Conservation (phyloP, 2,329 filamentous ascomycete genomes). For the Fusarium nurragi region DNA sequence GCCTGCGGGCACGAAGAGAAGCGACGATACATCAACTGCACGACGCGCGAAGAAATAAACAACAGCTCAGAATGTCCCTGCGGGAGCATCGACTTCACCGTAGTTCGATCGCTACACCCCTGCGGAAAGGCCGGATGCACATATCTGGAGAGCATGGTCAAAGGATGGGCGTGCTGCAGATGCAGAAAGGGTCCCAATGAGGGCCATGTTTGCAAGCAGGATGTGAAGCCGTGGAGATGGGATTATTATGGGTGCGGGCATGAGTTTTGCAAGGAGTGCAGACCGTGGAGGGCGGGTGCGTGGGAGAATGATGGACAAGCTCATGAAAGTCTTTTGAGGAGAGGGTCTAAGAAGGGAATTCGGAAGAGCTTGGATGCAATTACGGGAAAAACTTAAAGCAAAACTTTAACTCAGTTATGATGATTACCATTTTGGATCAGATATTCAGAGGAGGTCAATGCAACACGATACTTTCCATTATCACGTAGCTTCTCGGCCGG, state of each 20-base stretch:
- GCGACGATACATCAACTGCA: conserved; percentile 31
- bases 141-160: conserved; percentile 25
- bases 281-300: conserved; percentile 13
- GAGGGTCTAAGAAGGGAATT: conserved; percentile 44
- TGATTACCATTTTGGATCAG: too few relatives aligned
- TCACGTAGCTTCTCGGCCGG: conserved; percentile 33
- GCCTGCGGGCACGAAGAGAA: conserved; percentile 37
- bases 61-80: conserved; percentile 29
- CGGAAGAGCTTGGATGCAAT: conserved; percentile 10
- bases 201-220: conserved; percentile 21
- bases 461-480: background rate
- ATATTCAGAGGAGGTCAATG: background rate
- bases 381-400: background rate
- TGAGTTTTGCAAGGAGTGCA: conserved; percentile 19
- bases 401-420: background rate
- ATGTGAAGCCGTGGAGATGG: conserved; percentile 27
- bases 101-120: background rate
- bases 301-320: background rate
- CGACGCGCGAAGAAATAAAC: conserved; percentile 21
- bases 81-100: conserved; percentile 30
- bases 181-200: conserved; percentile 36
- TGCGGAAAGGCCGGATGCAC: conserved; percentile 22
- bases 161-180: conserved; percentile 36
- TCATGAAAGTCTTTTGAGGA: background rate
- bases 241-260: conserved; percentile 24